Evolutionary conservation across 176 grass and related monocot genomes (phyloP), one percentile per base, ranked within the genome.

Genomic region (Paspalum vaginatum): DNA sequence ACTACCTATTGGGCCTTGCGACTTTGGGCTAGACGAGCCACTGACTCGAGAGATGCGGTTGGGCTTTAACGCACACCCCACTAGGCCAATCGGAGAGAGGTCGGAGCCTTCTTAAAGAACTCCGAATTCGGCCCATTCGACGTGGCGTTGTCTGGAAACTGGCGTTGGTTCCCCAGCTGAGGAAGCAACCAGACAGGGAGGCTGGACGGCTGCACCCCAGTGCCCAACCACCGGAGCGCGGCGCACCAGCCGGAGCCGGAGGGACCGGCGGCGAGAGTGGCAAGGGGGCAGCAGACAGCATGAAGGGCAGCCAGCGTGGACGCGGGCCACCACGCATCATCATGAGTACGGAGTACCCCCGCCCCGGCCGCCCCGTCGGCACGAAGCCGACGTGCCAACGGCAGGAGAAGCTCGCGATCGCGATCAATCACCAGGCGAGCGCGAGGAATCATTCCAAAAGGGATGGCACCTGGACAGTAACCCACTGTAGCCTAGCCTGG

Each of bases 381-480:
- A 10, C 40, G 83, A 78, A 7, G 51, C 39, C 44, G 83, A 85
- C 65, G 65, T 52, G 74, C 65, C 55, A 62, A 20, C 83, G 5
- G 45, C 46, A 61, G 32, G 15, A 10, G 65, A 70, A 75, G 73
- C 73, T 24, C n/a, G 5, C 72, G 0, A 44, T 75, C 73, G 2
- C 21, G 46, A 49, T 46, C 22, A 74, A 13, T n/a, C 11, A 58
- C 57, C 50, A 45, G 25, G 22, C 1, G 27, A 52, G 49, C 14
- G 14, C 20, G 41, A 9, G 61, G 61, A 48, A 55, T 61, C 51
- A 58, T 65, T 79, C 76, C 58, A 74, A 53, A 15, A 56, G 65
- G 26, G 26, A 68, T 51, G 78, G 78, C 78, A 77, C 64, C 68
- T 88, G 80, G 81, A 68, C 68, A 61, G 59, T 12, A 54, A 62